Evolutionary conservation across 2,329 filamentous ascomycete genomes (phyloP), one percentile per base, ranked within the genome.

Genomic region (Sphaerulina musiva): DNA sequence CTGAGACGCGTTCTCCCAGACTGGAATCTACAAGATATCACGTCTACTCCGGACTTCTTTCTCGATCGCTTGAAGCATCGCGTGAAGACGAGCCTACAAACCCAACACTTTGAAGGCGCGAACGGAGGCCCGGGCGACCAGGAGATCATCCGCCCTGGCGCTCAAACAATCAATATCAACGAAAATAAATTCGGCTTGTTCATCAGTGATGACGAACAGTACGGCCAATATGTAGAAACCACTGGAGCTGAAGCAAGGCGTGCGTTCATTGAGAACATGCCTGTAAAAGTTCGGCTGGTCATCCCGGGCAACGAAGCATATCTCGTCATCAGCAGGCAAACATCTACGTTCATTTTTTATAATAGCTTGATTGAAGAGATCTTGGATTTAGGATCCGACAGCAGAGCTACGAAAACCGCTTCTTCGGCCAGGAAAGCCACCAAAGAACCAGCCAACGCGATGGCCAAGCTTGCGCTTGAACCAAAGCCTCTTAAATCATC

Each of bases 311-410:
- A 54, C 41, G 51, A 56, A 53, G 54, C 31, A 17, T 32, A 46
- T 53, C 34, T 51, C 29, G 3, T 56, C 6, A 38, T 38, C 34
- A 38, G 6, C 34, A 38, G 34, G 34, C 34, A 38, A 38, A 38
- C 34, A n/a, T 8, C 5, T 5, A 38, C 34, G 2, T 38, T 3
- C 12, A 23, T 44, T n/a, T 54, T 29, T 14, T 53, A 48, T 20
- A 58, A 59, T 42, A 46, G 55, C 32, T 40, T 59, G 29, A 36
- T 59, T 20, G 53, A 58, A 34, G 55, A 59, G 17, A 55, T 56
- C 26, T 46, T 59, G 26, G 46, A 53, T 10, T 12, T 57, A 1
- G 57, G 20, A 11, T 51, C 48, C 11, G 40, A 43, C 11, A 43
- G 6, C 34, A 38, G 12, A 38, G 34, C 34, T 3, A 38, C 6